phyloP scores from a whole-genome alignment of 257 asterid genomes.

The Leonotis leonurus region DNA sequence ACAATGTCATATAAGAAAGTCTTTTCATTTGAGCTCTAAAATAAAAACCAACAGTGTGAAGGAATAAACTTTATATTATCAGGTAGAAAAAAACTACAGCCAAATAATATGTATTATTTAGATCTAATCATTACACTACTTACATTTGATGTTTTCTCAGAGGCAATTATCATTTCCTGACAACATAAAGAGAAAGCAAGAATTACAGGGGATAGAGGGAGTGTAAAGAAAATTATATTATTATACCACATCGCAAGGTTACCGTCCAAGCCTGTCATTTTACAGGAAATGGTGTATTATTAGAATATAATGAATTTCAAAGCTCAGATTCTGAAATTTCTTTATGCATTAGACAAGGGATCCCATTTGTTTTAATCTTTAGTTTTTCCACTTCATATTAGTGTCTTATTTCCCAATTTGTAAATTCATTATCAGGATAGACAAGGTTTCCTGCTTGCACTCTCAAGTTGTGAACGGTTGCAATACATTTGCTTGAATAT shows the following conservation, averaged over 20 bases:
- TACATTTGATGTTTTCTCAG: slow-evolving; percentile 52
- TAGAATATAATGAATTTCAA: neutral
- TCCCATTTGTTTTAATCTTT: neutral
- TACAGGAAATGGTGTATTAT: neutral
- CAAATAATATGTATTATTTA: neutral
- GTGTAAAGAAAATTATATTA: slow-evolving; percentile 3
- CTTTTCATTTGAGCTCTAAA: slow-evolving; percentile 53
- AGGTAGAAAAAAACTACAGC: neutral
- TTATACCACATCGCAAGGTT: neutral
- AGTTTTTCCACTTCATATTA: neutral
- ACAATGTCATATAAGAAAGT: slow-evolving; percentile 78
- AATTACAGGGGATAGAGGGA: neutral
- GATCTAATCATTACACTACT: slow-evolving; percentile 23
- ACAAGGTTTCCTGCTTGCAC: slow-evolving; percentile 4
- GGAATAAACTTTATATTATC: neutral
- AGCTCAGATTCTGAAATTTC: neutral
- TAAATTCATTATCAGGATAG: neutral
- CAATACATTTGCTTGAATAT: neutral
- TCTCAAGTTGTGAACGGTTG: neutral
- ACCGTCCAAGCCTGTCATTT: neutral
- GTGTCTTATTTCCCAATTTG: neutral
- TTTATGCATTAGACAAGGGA: neutral
- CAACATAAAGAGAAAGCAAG: slow-evolving; percentile 4
- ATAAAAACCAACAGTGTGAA: slow-evolving; percentile 4
- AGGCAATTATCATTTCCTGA: slow-evolving; percentile 80